These are phyloP conservation scores for Colletotrichum liaoningense DNA, from an alignment of 2,329 filamentous ascomycete species.

Conservation along the genomic window DNA sequence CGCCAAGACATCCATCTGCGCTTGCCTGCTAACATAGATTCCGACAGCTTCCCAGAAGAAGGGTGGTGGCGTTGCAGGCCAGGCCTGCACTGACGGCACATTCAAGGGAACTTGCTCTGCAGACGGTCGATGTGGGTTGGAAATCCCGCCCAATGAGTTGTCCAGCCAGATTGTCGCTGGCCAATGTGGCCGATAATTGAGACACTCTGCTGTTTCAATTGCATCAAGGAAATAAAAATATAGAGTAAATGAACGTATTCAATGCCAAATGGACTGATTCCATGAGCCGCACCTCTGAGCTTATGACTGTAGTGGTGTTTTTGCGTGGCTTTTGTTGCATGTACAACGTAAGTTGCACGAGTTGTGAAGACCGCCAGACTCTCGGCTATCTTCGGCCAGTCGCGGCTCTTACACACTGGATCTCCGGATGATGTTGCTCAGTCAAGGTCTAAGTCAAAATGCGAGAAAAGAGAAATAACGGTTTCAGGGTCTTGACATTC, in stretches of 20 bases:
- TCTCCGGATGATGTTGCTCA: not conserved
- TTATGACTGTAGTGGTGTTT: not conserved
- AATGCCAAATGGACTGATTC: not conserved
- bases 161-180: not conserved
- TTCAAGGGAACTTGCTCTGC: not conserved
- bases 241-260: not conserved
- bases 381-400: not conserved
- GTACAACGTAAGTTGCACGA: not conserved
- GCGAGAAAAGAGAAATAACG: not conserved
- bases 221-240: not conserved
- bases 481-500: not conserved
- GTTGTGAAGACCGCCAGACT: no score
- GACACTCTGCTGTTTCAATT: no score
- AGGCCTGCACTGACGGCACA: not conserved
- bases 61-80: not conserved
- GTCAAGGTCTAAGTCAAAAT: not conserved
- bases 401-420: not conserved
- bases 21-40: not conserved
- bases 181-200: not conserved
- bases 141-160: not conserved
- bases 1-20: not conserved
- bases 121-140: not conserved
- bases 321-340: not conserved
- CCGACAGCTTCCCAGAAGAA: not conserved
- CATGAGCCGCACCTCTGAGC: not conserved